Conservation (phyloP, 257 asterid genomes). For the Oldenlandia corymbosa region DNA sequence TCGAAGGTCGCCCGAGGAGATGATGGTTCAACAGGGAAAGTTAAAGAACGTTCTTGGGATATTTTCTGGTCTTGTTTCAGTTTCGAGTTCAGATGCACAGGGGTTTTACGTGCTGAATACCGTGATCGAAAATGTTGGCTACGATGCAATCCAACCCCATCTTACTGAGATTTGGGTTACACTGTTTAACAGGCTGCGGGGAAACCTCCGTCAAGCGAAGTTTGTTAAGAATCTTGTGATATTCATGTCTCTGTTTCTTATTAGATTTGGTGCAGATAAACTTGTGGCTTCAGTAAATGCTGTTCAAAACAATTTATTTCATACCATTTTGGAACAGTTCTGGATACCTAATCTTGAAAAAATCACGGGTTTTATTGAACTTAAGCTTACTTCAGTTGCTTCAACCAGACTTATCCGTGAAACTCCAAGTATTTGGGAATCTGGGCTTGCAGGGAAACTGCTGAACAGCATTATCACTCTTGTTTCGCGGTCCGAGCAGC, state of each 20-base stretch:
- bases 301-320: constrained; percentile 65
- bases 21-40: constrained; percentile 72
- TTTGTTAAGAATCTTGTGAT: constrained; percentile 66
- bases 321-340: constrained; percentile 55
- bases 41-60: constrained; percentile 71
- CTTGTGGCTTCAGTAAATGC: constrained; percentile 68
- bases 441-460: constrained; percentile 77
- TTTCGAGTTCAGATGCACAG: constrained; percentile 72
- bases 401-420: constrained; percentile 74
- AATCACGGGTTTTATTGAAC: constrained; percentile 69
- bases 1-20: constrained; percentile 75
- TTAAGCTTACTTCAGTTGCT: constrained; percentile 78
- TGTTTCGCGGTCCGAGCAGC: constrained; percentile 69
- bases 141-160: constrained; percentile 58
- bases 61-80: constrained; percentile 54
- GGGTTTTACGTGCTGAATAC: constrained; percentile 95
- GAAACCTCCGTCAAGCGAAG: constrained; percentile 49
- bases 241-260: constrained; percentile 84
- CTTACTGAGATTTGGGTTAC: constrained; percentile 68
- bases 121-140: constrained; percentile 76
- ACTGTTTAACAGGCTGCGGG: constrained; percentile 65
- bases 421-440: constrained; percentile 48
- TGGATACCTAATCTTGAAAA: constrained; percentile 82
- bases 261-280: constrained; percentile 62
- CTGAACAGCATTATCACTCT: constrained; percentile 88